Base-by-base conservation (phyloP, 805 yeast species). In the Candida arabinofermentans region DNA sequence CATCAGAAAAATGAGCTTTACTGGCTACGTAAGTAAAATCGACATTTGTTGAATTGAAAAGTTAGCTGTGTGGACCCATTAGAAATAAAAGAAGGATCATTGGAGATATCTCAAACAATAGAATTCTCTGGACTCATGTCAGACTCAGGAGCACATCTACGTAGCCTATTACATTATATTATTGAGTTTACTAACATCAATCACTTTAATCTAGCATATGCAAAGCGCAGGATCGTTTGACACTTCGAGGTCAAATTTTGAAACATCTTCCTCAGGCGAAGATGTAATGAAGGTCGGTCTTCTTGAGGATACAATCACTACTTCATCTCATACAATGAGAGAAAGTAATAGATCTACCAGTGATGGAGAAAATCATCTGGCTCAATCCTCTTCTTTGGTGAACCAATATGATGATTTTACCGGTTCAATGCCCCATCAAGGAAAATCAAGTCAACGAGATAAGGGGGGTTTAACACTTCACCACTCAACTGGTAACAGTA, bases 201-300 rank as follows among this genome's bases (percentile, higher is more conserved):
- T 31, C 7, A 7, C 7, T 18, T 19, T 27, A 8, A n/a, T 26
- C 8, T 32, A 48, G 50, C 40, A 49, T 24, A 34, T 45, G 8
- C 43, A 44, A 13, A 43, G 44, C 17, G 39, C 54, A 8, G 54
- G 47, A 18, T 47, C 54, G 22, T 48, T 48, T 33, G 54, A 50
- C 27, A 50, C 54, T 12, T 44, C 50, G 2, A 50, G 48, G 35
- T 50, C 54, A 9, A 50, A 50, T 36, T 48, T 47, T 41, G 50
- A 50, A 3, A 50, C 54, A 13, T 47, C 51, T 8, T 44, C 40
- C 7, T 50, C 51, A 3, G 51, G 51, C 7, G 54, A 47, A 14
- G 37, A 36, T 8, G 27, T 42, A 17, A 18, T 47, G 27, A 50
- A 46, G 37, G 39, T 36, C 38, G 41, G 36, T 24, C 40, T 47